Conservation (phyloP, 495 filamentous ascomycete genomes). For the Umbilicaria muhlenbergii region DNA sequence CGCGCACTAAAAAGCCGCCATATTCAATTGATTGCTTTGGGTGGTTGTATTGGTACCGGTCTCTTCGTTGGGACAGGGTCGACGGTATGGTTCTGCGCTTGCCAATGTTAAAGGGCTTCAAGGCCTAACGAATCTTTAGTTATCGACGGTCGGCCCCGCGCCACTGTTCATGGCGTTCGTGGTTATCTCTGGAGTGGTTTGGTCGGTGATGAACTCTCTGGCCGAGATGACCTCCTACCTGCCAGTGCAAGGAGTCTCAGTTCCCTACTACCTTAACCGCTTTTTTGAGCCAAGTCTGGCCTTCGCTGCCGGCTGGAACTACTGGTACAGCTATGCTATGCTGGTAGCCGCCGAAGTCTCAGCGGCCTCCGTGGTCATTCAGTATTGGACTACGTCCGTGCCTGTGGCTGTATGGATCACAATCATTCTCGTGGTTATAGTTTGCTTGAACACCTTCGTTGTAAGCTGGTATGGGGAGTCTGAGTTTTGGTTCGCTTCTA, state of each 20-base stretch:
- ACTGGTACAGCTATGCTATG: constrained; percentile 56
- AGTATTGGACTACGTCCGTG: constrained; percentile 45
- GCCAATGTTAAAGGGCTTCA: too few species aligned
- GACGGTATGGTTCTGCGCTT: neutral
- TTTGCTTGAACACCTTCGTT: constrained; percentile 39
- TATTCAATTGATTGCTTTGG: constrained; percentile 52
- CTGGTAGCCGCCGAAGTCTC: constrained; percentile 70
- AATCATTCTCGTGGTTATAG: constrained; percentile 34
- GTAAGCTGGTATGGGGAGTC: constrained; percentile 65
- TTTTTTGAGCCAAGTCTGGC: constrained; percentile 52
- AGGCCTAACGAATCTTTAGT: neutral
- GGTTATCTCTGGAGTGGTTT: constrained; percentile 46
- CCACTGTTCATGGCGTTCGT: constrained; percentile 56
- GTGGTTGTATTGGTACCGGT: constrained; percentile 55
- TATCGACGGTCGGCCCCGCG: constrained; percentile 39
- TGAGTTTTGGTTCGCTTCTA: constrained; percentile 65
- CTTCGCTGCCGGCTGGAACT: constrained; percentile 53
- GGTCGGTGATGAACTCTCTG: constrained; percentile 46
- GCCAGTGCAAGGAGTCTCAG: constrained; percentile 43
- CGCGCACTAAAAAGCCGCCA: constrained; percentile 38
- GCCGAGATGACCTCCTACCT: constrained; percentile 59
- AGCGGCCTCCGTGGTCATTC: constrained; percentile 60
- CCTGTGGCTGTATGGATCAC: constrained; percentile 39
- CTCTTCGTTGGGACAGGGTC: constrained; percentile 14
- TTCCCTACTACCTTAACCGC: constrained; percentile 40